Conservation (phyloP, 331 rosid genomes). For the Stylosanthes scabra region DNA sequence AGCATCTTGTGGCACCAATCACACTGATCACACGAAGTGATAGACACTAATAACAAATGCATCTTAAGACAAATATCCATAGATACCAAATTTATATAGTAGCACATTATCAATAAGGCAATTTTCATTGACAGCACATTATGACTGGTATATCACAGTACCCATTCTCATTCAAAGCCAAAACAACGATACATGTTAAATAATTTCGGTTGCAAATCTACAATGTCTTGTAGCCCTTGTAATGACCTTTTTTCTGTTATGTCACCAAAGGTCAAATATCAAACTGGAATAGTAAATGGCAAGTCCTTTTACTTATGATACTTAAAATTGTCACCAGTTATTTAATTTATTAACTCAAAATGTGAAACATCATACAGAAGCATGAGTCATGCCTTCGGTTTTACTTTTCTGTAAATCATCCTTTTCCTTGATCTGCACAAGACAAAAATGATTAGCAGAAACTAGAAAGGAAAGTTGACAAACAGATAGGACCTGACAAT, state of each 20-base stretch:
- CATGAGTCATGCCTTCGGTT: constrained; percentile 48
- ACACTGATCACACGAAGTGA: background rate
- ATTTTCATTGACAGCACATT: background rate
- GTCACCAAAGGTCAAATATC: background rate
- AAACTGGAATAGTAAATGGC: background rate
- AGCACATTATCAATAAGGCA: background rate
- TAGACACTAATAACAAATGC: constrained; percentile 22
- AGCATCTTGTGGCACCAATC: constrained; percentile 5
- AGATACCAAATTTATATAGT: background rate
- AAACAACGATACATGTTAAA: background rate
- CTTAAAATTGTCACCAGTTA: constrained; percentile 10
- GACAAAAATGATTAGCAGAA: constrained; percentile 26
- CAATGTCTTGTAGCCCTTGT: background rate
- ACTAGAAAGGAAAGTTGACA: background rate
- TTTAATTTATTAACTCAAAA: constrained; percentile 1
- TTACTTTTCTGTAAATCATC: constrained; percentile 41
- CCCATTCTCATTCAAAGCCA: background rate
- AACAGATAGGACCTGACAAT: constrained; percentile 4
- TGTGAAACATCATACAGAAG: constrained; percentile 27
- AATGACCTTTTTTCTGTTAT: background rate
- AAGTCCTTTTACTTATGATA: background rate
- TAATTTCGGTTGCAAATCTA: background rate
- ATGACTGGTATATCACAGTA: background rate
- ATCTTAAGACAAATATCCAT: constrained; percentile 4
- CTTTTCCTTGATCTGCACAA: constrained; percentile 59